Evolutionary conservation across 495 filamentous ascomycete genomes (phyloP).

Genomic region (Penicillium antarcticum): DNA sequence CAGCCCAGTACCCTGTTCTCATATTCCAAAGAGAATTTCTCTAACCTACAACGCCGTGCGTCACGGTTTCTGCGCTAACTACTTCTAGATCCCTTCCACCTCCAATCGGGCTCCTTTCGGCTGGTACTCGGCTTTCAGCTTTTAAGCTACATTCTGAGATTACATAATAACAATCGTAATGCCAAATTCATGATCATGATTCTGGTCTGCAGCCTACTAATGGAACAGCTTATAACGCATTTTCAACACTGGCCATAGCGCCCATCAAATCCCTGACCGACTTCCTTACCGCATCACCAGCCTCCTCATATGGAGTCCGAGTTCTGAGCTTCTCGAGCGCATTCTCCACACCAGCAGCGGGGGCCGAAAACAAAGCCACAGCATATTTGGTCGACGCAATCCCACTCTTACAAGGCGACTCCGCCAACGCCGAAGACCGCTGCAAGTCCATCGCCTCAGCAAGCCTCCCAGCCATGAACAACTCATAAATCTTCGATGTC

Average conservation of each 20-base stretch:
- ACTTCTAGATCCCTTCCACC: background rate
- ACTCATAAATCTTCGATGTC: constrained; percentile 49
- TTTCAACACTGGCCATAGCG: constrained; percentile 47
- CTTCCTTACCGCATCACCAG: constrained; percentile 46
- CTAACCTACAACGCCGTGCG: background rate
- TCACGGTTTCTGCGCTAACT: background rate
- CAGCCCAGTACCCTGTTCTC: background rate
- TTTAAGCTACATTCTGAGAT: background rate
- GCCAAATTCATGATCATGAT: too few relatives aligned
- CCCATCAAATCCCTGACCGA: constrained; percentile 46
- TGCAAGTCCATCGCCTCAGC: constrained; percentile 56
- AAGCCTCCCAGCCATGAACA: constrained; percentile 46
- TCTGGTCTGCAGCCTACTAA: background rate
- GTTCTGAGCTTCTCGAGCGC: constrained; percentile 54
- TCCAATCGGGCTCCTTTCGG: background rate
- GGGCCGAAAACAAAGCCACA: constrained; percentile 51
- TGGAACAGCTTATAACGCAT: constrained; percentile 7
- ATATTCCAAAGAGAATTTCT: background rate
- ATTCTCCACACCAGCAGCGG: constrained; percentile 53
- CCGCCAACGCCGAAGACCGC: constrained; percentile 46
- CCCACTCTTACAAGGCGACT: constrained; percentile 57
- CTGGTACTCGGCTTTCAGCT: background rate
- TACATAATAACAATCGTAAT: background rate
- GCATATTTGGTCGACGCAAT: constrained; percentile 67
- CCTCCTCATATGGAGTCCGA: constrained; percentile 54